phyloP scores from a whole-genome alignment of 306 rosid species.

The Cucurbita moschata region DNA sequence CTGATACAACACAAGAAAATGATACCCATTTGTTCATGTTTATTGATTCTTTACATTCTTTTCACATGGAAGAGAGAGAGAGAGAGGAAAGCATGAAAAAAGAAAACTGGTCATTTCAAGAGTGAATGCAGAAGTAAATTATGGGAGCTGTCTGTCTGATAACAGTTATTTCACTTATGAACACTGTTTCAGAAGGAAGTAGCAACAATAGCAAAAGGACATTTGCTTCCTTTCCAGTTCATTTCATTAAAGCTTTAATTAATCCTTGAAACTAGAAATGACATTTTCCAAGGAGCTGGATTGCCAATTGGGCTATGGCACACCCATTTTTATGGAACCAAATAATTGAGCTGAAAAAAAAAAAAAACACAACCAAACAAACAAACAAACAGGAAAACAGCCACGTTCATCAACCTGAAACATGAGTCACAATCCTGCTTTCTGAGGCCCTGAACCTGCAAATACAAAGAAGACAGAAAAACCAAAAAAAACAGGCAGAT shows the following conservation, averaged over 20 bases:
- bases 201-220: constrained; percentile 14
- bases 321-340: constrained; percentile 7
- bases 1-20: background rate
- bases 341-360: constrained; percentile 12
- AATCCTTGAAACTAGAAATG: constrained; percentile 3
- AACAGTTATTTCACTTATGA: constrained; percentile 15
- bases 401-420: constrained; percentile 13
- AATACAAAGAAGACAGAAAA: constrained; percentile 20
- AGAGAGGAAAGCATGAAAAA: background rate
- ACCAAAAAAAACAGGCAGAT: background rate
- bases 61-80: background rate
- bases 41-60: background rate
- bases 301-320: constrained; percentile 7
- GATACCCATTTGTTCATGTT: background rate
- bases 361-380: background rate
- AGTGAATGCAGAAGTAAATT: constrained; percentile 28
- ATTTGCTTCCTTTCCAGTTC: constrained; percentile 3
- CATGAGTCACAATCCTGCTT: constrained; percentile 13
- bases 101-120: constrained; percentile 19
- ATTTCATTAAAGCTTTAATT: background rate
- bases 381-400: background rate
- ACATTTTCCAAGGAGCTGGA: constrained; percentile 11
- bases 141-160: constrained; percentile 21
- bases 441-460: constrained; percentile 17
- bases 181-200: background rate